Percentiles rank a stretch among this genome's conserved stretches.
phyloP scores from a whole-genome alignment of 1,284 basidiomycete genomes.

The Tylopilus sp. region DNA sequence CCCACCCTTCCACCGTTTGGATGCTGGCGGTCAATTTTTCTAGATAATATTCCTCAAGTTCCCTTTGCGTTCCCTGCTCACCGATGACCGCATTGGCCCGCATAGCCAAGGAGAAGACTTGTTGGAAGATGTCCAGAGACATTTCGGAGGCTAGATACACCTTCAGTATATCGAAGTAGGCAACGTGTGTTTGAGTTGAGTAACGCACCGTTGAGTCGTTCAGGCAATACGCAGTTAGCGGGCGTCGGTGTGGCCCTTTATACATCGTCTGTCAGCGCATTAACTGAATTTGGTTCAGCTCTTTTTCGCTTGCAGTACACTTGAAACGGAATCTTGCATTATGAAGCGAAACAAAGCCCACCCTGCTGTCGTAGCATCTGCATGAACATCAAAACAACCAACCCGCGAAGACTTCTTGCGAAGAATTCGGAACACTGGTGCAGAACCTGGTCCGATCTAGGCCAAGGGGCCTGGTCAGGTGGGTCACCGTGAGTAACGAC shows the following conservation, averaged over 20 bases:
- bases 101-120: conserved; percentile 24
- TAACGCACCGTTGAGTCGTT: conserved; percentile 1
- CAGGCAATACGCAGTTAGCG: background rate
- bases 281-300: background rate
- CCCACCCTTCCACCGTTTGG: conserved; percentile 9
- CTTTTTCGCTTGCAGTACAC: background rate
- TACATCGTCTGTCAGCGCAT: background rate
- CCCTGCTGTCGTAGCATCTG: too few relatives aligned
- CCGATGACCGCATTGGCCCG: conserved; percentile 4
- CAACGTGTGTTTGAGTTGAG: background rate
- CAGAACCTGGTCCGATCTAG: background rate
- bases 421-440: background rate
- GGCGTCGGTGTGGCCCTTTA: background rate
- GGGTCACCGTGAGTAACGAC: too few relatives aligned
- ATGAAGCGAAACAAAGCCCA: too few relatives aligned
- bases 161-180: background rate
- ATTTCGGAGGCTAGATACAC: conserved; percentile 15
- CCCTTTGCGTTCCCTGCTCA: background rate
- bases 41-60: conserved; percentile 14
- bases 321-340: background rate
- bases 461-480: too few relatives aligned
- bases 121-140: conserved; percentile 34
- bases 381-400: too few relatives aligned
- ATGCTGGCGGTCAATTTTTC: background rate
- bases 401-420: too few relatives aligned